Conservation (phyloP, 2,329 filamentous ascomycete genomes). For the Colletotrichum cereale region DNA sequence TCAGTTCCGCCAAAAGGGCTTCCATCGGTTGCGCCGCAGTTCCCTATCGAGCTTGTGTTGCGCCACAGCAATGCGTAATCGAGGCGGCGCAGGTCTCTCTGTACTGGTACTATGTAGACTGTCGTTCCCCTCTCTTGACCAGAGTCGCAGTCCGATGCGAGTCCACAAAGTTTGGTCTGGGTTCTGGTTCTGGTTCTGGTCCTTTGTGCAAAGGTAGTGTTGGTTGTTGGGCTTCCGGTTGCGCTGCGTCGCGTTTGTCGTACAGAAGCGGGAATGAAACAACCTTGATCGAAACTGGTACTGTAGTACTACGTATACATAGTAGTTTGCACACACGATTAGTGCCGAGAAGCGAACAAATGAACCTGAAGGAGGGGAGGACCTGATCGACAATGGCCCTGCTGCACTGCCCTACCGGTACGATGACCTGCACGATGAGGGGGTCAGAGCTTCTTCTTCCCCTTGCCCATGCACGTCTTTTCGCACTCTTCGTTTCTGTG, state of each 20-base stretch:
- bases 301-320: no score
- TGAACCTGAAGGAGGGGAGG: not conserved
- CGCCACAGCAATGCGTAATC: constrained; percentile 39
- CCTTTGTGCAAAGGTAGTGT: no score
- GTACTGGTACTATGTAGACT: no score
- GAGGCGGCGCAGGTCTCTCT: not conserved
- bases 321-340: not conserved
- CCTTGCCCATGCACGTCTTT: constrained; percentile 9
- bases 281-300: not conserved
- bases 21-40: constrained; percentile 7
- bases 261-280: not conserved
- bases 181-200: no score
- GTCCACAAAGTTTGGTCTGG: no score
- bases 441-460: constrained; percentile 4
- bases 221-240: no score
- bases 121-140: not conserved
- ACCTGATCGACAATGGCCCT: constrained; percentile 1
- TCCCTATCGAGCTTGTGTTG: constrained; percentile 26
- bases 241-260: not conserved
- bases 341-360: not conserved
- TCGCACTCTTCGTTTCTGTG: not conserved
- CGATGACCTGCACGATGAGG: constrained; percentile 6
- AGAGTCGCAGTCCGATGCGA: not conserved
- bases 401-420: not conserved
- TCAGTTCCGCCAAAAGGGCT: not conserved